phyloP scores from a whole-genome alignment of 805 yeast species.

The Candida alai region DNA sequence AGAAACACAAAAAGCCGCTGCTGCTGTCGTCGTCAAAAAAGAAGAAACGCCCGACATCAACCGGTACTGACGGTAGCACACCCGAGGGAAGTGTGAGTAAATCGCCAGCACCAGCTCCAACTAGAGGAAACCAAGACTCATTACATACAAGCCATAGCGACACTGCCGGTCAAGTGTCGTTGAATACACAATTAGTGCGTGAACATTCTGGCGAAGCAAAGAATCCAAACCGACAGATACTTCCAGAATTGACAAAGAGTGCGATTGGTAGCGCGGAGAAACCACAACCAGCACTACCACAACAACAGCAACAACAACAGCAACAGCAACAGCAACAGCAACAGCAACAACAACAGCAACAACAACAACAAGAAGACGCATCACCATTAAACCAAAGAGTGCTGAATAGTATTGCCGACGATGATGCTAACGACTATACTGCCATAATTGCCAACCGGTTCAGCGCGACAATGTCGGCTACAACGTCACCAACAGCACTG shows the following conservation, averaged over 20 bases:
- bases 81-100: too few species aligned
- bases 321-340: constrained; percentile 2
- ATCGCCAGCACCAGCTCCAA: neutral
- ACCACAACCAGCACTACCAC: too few species aligned
- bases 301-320: neutral
- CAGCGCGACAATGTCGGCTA: constrained; percentile 4
- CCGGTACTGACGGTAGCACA: too few species aligned
- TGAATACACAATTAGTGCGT: neutral
- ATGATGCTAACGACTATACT: constrained; percentile 6
- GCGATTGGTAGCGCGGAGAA: too few species aligned
- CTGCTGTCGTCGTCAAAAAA: neutral
- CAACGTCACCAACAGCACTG: neutral
- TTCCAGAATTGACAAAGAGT: too few species aligned
- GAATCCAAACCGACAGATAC: too few species aligned
- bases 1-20: constrained; percentile 12
- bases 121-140: neutral
- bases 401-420: neutral
- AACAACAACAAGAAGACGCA: neutral
- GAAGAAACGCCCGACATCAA: neutral
- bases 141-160: neutral
- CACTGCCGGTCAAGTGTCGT: neutral
- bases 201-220: constrained; percentile 1
- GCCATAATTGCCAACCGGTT: constrained; percentile 6
- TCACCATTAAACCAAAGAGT: neutral
- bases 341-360: neutral